These are phyloP conservation scores for Monilinia aucupariae DNA, from an alignment of 2,329 filamentous ascomycete genomes.

Conservation along the genomic window DNA sequence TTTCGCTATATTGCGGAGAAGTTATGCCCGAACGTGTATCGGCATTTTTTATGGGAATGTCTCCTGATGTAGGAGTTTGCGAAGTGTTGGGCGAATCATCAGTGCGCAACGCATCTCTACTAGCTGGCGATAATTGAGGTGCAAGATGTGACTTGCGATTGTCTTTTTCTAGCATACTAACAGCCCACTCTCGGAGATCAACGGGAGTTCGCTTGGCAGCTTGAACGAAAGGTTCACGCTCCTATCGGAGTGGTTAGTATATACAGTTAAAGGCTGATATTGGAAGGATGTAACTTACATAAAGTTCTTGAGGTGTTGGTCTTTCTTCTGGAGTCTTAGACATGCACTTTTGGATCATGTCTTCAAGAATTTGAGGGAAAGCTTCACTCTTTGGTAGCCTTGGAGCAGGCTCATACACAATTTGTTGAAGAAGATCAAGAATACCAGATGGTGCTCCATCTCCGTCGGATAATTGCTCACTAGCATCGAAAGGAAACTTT, in stretches of 20 bases:
- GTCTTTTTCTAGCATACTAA: conserved; percentile 87
- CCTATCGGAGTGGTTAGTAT: conserved; percentile 45
- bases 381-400: conserved; percentile 94
- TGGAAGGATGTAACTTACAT: conserved; percentile 52
- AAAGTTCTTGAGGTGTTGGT: conserved; percentile 89
- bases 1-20: conserved; percentile 38
- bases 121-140: conserved; percentile 71
- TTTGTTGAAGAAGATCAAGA: conserved; percentile 90
- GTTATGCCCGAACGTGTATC: conserved; percentile 43
- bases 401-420: conserved; percentile 92
- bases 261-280: not conserved
- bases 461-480: conserved; percentile 62
- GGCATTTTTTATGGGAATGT: conserved; percentile 61
- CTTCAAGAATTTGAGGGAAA: conserved; percentile 89
- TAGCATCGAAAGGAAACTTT: conserved; percentile 86
- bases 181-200: conserved; percentile 87
- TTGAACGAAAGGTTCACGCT: conserved; percentile 89
- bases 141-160: conserved; percentile 92
- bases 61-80: conserved; percentile 63
- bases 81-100: conserved; percentile 37
- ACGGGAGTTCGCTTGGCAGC: conserved; percentile 96
- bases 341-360: conserved; percentile 95
- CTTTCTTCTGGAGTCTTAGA: conserved; percentile 83
- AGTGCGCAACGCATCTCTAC: conserved; percentile 64
- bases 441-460: conserved; percentile 89